Conservation (phyloP, 2,329 filamentous ascomycete species). For the Fusarium clavum region DNA sequence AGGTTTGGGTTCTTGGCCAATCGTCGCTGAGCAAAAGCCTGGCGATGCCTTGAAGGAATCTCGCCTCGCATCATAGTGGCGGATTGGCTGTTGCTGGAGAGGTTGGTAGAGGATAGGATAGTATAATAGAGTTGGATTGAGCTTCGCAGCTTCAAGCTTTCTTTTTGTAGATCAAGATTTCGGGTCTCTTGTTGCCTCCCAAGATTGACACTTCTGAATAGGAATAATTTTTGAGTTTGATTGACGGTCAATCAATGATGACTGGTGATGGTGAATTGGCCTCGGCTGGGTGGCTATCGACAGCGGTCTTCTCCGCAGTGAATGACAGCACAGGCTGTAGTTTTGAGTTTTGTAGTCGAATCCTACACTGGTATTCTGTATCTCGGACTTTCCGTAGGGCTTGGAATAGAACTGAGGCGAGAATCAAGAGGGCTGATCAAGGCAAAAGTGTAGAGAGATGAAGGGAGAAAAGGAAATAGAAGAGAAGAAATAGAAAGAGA, state of each 20-base stretch:
- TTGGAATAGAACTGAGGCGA: constrained; percentile 3
- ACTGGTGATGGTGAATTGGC: constrained; percentile 23
- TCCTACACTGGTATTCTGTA: constrained; percentile 7
- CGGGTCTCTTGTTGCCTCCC: constrained; percentile 9
- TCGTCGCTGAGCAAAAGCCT: constrained; percentile 47
- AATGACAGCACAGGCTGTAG: constrained; percentile 21
- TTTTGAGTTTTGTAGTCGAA: constrained; percentile 34
- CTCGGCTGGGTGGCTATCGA: constrained; percentile 33
- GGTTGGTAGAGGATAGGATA: background rate
- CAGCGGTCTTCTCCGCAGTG: constrained; percentile 25
- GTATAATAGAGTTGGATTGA: background rate
- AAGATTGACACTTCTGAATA: constrained; percentile 15
- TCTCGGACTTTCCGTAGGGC: background rate
- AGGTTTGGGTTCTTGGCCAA: constrained; percentile 64
- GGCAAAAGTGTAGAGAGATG: background rate
- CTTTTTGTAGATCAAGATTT: constrained; percentile 13
- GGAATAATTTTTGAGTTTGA: constrained; percentile 11
- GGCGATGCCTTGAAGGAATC: constrained; percentile 50
- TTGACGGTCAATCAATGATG: constrained; percentile 9
- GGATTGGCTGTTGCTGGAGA: constrained; percentile 6
- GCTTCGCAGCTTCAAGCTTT: constrained; percentile 5
- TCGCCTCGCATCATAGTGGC: constrained; percentile 51
- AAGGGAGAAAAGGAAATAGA: background rate
- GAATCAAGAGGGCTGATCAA: background rate
- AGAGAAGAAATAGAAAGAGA: constrained; percentile 1